Evolutionary conservation across 2,329 filamentous ascomycete genomes (phyloP).

Genomic region (Phialocephala subalpina): DNA sequence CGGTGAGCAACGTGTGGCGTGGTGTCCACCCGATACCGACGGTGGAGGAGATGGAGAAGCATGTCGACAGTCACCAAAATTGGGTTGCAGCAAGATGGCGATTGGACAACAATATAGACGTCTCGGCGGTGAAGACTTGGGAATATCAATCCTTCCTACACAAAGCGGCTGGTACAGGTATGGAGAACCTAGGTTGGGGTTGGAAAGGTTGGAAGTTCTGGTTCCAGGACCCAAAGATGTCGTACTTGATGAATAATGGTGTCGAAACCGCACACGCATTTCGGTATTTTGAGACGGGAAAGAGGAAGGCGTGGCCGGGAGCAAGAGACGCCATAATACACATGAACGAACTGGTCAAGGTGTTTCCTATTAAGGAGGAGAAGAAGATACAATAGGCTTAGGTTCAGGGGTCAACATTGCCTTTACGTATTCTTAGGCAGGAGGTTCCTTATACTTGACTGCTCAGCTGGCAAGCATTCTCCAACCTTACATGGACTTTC

Average conservation of each 20-base stretch:
- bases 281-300: slow-evolving; percentile 51
- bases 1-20: slow-evolving; percentile 54
- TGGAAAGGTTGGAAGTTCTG: slow-evolving; percentile 53
- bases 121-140: slow-evolving; percentile 25
- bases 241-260: slow-evolving; percentile 49
- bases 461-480: no score
- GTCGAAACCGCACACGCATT: slow-evolving; percentile 52
- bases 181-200: slow-evolving; percentile 51
- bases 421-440: no score
- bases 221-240: slow-evolving; percentile 46
- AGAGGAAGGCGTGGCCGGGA: slow-evolving; percentile 49
- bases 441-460: no score
- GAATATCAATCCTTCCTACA: slow-evolving; percentile 52
- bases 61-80: slow-evolving; percentile 18
- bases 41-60: slow-evolving; percentile 16
- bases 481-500: no score
- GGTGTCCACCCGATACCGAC: slow-evolving; percentile 49
- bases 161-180: slow-evolving; percentile 51
- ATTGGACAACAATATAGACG: slow-evolving; percentile 13
- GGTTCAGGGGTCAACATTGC: no score
- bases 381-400: slow-evolving; percentile 9
- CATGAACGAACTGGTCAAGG: slow-evolving; percentile 21
- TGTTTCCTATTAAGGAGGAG: slow-evolving; percentile 21
- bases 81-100: slow-evolving; percentile 22
- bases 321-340: slow-evolving; percentile 46